These are phyloP conservation scores for Sporothrix euskadiensis DNA, from an alignment of 2,329 filamentous ascomycete species.

Conservation along the genomic window DNA sequence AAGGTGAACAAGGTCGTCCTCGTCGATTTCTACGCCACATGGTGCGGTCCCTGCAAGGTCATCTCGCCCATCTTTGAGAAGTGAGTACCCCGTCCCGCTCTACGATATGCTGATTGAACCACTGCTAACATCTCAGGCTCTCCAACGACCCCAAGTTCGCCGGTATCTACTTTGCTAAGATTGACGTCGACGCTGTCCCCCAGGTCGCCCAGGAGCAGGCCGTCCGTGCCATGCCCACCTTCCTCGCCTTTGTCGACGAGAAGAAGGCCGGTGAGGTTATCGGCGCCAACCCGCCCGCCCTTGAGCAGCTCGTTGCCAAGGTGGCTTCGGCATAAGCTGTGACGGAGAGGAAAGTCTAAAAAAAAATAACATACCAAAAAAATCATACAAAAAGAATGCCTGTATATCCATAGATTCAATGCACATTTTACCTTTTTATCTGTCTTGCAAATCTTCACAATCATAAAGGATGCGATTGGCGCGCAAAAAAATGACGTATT, in stretches of 20 bases:
- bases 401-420: background rate
- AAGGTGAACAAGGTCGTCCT: constrained; percentile 58
- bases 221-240: constrained; percentile 91
- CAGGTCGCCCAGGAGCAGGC: constrained; percentile 74
- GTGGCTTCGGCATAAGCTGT: background rate
- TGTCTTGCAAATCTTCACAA: background rate
- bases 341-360: background rate
- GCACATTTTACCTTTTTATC: background rate
- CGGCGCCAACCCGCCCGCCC: constrained; percentile 74
- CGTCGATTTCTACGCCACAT: constrained; percentile 83
- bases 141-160: constrained; percentile 52
- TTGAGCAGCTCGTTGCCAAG: constrained; percentile 40
- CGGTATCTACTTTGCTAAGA: constrained; percentile 74
- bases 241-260: constrained; percentile 79
- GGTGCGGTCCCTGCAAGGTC: constrained; percentile 94
- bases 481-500: constrained; percentile 23
- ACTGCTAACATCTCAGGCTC: constrained; percentile 47
- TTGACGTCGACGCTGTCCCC: constrained; percentile 83
- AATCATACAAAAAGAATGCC: background rate
- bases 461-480: background rate
- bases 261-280: constrained; percentile 72
- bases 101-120: background rate
- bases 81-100: constrained; percentile 45
- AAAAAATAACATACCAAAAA: background rate
- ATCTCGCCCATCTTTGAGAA: constrained; percentile 75